Percentiles rank a stretch among this genome's conserved stretches.
Evolutionary conservation across 2,329 filamentous ascomycete genomes (phyloP).

Genomic region (Fusarium citri): DNA sequence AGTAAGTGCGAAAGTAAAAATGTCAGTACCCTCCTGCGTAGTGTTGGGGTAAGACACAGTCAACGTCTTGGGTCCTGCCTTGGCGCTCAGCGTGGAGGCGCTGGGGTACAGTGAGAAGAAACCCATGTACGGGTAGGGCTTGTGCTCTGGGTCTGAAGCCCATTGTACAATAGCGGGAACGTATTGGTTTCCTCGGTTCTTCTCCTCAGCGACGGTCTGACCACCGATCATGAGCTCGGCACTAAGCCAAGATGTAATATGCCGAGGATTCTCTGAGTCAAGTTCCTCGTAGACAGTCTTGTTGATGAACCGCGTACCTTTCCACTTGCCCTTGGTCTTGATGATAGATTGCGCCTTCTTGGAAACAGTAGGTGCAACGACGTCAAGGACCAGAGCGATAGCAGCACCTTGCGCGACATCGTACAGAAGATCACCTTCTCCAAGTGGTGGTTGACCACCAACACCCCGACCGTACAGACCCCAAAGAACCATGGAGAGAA

Average conservation of each 20-base stretch:
- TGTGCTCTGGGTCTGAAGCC: conserved; percentile 9
- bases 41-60: conserved; percentile 20
- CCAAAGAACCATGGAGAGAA: conserved; percentile 19
- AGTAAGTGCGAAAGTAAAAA: conserved; percentile 16
- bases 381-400: conserved; percentile 47
- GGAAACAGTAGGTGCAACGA: conserved; percentile 53
- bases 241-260: conserved; percentile 56
- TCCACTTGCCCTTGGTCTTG: conserved; percentile 49
- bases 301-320: conserved; percentile 51
- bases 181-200: conserved; percentile 55
- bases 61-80: conserved; percentile 1
- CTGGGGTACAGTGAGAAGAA: conserved; percentile 20
- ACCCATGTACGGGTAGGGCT: conserved; percentile 12
- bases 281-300: conserved; percentile 53
- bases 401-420: conserved; percentile 10
- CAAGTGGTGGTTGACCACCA: conserved; percentile 8
- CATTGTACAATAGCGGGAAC: conserved; percentile 13
- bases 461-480: conserved; percentile 9
- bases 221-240: conserved; percentile 58
- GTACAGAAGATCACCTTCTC: conserved; percentile 12
- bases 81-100: conserved; percentile 2
- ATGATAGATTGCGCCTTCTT: conserved; percentile 45
- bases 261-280: conserved; percentile 45
- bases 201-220: conserved; percentile 51
- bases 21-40: conserved; percentile 9